These are phyloP conservation scores for Dendrobium nobile DNA, from an alignment of 106 monocot genomes.

Conservation along the genomic window DNA sequence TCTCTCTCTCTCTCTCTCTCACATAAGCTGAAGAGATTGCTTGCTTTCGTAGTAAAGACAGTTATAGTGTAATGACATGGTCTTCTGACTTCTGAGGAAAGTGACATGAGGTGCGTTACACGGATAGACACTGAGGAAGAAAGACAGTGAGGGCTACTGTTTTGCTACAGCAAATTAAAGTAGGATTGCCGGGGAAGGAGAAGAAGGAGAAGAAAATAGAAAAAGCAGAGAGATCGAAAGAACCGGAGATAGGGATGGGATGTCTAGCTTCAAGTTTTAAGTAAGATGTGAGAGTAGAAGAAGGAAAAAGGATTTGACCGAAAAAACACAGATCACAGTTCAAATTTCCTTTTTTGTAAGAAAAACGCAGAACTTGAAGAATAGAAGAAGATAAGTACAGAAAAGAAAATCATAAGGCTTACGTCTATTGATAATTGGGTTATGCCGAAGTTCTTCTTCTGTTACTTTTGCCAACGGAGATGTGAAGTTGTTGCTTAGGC, in stretches of 20 bases:
- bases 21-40: background rate
- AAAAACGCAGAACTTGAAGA: background rate
- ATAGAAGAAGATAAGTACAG: background rate
- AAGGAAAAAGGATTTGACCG: background rate
- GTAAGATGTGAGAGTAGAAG: background rate
- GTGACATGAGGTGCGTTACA: background rate
- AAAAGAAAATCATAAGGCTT: background rate
- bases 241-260: background rate
- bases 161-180: background rate
- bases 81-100: background rate
- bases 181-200: background rate
- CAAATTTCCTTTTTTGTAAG: background rate
- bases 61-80: background rate
- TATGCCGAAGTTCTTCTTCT: conserved; percentile 28
- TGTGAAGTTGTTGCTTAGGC: conserved; percentile 2
- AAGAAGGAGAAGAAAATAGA: background rate
- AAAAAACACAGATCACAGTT: background rate
- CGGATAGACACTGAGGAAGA: background rate
- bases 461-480: conserved; percentile 23
- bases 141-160: background rate
- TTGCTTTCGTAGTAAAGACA: background rate
- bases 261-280: background rate
- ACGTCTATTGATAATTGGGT: conserved; percentile 48
- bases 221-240: background rate
- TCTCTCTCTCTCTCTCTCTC: background rate